Conservation (phyloP, 2,329 filamentous ascomycete genomes). For the Colletotrichum destructivum region DNA sequence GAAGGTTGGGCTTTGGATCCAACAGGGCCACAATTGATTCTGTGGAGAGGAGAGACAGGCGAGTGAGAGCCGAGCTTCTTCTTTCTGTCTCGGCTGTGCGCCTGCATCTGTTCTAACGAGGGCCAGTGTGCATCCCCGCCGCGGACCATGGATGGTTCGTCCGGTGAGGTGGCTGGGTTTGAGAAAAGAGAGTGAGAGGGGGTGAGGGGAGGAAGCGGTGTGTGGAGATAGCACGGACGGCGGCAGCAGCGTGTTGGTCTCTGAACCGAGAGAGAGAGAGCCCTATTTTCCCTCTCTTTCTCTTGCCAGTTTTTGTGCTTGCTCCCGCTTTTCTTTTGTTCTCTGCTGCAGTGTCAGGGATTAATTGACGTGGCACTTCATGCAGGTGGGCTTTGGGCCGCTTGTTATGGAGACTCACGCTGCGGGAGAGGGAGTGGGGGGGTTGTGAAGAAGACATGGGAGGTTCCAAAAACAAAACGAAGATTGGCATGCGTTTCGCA, state of each 20-base stretch:
- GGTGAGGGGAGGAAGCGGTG: slow-evolving; percentile 29
- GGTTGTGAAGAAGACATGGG: background rate
- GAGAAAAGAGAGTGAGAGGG: background rate
- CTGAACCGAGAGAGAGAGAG: background rate
- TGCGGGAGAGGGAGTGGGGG: background rate
- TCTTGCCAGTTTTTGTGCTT: background rate
- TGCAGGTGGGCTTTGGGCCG: slow-evolving; percentile 6
- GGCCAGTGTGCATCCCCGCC: background rate
- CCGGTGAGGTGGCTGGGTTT: slow-evolving; percentile 38
- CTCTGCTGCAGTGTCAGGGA: slow-evolving; percentile 34
- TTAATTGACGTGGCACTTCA: slow-evolving; percentile 32
- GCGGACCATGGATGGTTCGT: slow-evolving; percentile 30
- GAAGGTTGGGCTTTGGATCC: slow-evolving; percentile 68
- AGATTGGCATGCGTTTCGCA: background rate
- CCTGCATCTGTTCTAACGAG: background rate
- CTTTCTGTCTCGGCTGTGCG: background rate
- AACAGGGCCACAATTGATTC: slow-evolving; percentile 54
- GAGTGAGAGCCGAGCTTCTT: background rate
- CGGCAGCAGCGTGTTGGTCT: slow-evolving; percentile 30
- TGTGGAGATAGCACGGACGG: slow-evolving; percentile 42
- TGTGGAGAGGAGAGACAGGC: background rate
- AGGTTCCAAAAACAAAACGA: background rate
- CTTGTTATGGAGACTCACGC: background rate
- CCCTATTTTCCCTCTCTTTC: too few relatives aligned
- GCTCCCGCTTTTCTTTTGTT: background rate